Base-by-base conservation (phyloP, 129 eudicot genomes). In the Ambrosia trifida region DNA sequence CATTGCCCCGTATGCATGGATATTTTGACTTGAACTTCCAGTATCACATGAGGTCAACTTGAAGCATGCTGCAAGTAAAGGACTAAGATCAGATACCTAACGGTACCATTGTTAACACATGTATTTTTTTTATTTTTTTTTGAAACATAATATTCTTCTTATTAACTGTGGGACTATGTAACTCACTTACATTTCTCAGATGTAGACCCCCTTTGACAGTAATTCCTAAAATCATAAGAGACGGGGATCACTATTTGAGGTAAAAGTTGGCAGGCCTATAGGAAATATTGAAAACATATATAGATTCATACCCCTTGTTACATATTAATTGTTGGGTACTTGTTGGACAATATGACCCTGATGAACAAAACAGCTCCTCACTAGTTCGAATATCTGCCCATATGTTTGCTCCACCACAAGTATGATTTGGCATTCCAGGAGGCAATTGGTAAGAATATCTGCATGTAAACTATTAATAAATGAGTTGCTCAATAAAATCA, bases 401-500 rank as follows among this genome's bases (percentile, higher is more conserved):
- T 49, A 69, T 80, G 59, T 90, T 83, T 18, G 99, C 99, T 53
- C 97, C 99, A 70, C 99, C 99, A 80, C 99, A 94, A 43, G 93
- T 87, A 76, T 87, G 99, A 83, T 85, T 90, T 13, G 82, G 83
- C 72, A 61, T 70, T 24, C 83, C 97, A 50, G 87, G 81, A 66
- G 98, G 99, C 44, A 90, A 79, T 70, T 84, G 95, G 78, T 94
- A 94, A 52, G 67, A 9, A 70, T 94, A 94, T 77, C 99, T 94
- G 87, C 64, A 79, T 61, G 79, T 52, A 63, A 61, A 24, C 53
- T 18, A 60, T 17, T 64, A 70, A 41, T 50, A 24, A 77, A 28
- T 67, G 47, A 40, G 51, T 78, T 59, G 57, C 16, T 68, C 43
- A 50, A 40, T 56, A 18, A 32, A 28, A 68, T 30, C 11, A 56